Evolutionary conservation across 2,329 filamentous ascomycete genomes (phyloP).

Genomic region (Peltaster fructicola): DNA sequence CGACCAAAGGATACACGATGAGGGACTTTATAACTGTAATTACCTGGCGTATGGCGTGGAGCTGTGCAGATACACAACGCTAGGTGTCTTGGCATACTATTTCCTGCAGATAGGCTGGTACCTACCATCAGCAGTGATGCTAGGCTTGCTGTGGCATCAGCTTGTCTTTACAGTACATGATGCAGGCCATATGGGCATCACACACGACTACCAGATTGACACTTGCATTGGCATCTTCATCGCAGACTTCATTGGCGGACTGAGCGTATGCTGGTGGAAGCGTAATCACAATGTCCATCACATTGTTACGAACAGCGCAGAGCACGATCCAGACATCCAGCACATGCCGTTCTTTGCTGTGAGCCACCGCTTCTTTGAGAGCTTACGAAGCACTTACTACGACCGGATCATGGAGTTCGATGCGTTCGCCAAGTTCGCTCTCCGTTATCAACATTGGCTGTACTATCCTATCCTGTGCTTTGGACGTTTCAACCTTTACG

Average conservation of each 20-base stretch:
- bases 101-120: constrained; percentile 27
- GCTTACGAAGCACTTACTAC: constrained; percentile 47
- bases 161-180: constrained; percentile 88
- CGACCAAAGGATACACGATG: constrained; percentile 50
- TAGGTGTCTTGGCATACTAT: constrained; percentile 44
- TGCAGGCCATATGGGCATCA: constrained; percentile 93
- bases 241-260: constrained; percentile 72
- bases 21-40: constrained; percentile 69
- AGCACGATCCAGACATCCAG: constrained; percentile 88
- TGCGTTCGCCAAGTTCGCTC: constrained; percentile 37
- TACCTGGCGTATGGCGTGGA: constrained; percentile 68
- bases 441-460: constrained; percentile 45
- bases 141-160: constrained; percentile 86
- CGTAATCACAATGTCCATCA: constrained; percentile 91
- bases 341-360: constrained; percentile 54
- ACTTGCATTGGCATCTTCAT: constrained; percentile 76
- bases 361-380: constrained; percentile 46
- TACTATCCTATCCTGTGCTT: constrained; percentile 50
- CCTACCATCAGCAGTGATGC: constrained; percentile 48
- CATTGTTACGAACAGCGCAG: constrained; percentile 84
- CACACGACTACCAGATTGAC: constrained; percentile 71
- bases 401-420: constrained; percentile 48
- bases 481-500: constrained; percentile 56
- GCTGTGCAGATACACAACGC: constrained; percentile 48
- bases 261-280: constrained; percentile 96